These are phyloP conservation scores for Magnaporthiopsis incrustans DNA, from an alignment of 2,329 filamentous ascomycete genomes.

Conservation along the genomic window DNA sequence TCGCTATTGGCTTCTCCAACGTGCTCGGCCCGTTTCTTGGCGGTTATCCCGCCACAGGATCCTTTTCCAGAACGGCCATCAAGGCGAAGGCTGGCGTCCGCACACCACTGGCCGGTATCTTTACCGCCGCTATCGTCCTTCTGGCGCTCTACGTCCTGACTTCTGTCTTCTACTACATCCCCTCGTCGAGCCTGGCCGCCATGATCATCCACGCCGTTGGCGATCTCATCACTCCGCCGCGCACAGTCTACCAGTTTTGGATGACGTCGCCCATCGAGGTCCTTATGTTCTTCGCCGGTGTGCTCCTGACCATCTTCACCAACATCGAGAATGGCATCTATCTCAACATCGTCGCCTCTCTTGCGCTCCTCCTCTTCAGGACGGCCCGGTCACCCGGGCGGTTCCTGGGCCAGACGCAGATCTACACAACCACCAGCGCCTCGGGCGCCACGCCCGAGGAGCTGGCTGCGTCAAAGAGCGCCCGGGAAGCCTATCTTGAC, in stretches of 20 bases:
- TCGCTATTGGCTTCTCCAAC: constrained; percentile 88
- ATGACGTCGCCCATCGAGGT: constrained; percentile 37
- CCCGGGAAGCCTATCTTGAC: constrained; percentile 31
- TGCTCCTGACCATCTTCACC: constrained; percentile 26
- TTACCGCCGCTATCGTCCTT: constrained; percentile 78
- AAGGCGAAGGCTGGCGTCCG: constrained; percentile 94
- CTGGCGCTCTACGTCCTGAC: constrained; percentile 85
- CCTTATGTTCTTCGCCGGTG: constrained; percentile 12
- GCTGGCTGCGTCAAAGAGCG: constrained; percentile 8
- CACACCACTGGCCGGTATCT: constrained; percentile 81
- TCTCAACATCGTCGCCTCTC: constrained; percentile 34
- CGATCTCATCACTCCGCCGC: constrained; percentile 35
- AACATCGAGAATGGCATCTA: constrained; percentile 45
- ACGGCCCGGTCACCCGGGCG: constrained; percentile 37
- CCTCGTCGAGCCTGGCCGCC: constrained; percentile 68
- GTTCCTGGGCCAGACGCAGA: constrained; percentile 31
- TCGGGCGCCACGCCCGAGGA: constrained; percentile 9
- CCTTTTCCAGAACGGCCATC: constrained; percentile 93
- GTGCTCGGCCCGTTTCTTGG: constrained; percentile 86
- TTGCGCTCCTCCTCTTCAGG: constrained; percentile 34
- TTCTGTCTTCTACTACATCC: constrained; percentile 89
- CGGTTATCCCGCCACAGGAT: constrained; percentile 86
- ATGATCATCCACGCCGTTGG: constrained; percentile 96
- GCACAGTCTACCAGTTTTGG: constrained; percentile 23
- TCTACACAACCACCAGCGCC: constrained; percentile 7